Percentiles rank a stretch among this genome's conserved stretches.
phyloP scores from a whole-genome alignment of 805 yeast species.

The Schwanniomyces pseudopolymorphus region DNA sequence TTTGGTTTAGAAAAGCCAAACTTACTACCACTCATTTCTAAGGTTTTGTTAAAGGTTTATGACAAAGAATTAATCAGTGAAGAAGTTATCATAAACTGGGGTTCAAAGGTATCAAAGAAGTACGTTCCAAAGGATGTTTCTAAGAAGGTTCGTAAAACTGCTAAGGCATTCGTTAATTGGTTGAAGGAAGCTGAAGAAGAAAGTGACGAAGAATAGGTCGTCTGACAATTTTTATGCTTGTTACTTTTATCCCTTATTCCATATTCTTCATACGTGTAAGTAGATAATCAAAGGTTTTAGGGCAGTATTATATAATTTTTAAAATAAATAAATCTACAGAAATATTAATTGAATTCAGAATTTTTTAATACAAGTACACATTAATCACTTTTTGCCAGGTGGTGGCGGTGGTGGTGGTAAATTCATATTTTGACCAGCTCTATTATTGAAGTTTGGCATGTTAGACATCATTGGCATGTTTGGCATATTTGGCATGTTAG shows the following conservation, averaged over 20 bases:
- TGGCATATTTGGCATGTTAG: constrained; percentile 20
- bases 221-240: background rate
- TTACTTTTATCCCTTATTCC: background rate
- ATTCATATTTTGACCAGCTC: constrained; percentile 7
- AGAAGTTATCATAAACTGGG: constrained; percentile 80
- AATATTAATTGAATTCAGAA: background rate
- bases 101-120: constrained; percentile 87
- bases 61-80: constrained; percentile 83
- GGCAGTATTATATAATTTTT: background rate
- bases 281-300: background rate
- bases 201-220: constrained; percentile 56
- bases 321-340: background rate
- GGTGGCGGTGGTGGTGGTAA: constrained; percentile 17
- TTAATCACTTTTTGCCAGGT: constrained; percentile 9
- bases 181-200: constrained; percentile 90
- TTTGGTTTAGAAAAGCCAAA: constrained; percentile 76
- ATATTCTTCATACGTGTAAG: background rate
- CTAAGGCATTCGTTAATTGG: constrained; percentile 95
- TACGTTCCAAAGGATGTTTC: constrained; percentile 89
- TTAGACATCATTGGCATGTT: constrained; percentile 20
- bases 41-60: constrained; percentile 76
- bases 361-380: background rate
- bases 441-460: constrained; percentile 21
- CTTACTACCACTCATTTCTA: constrained; percentile 72
- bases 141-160: constrained; percentile 93